Base-by-base conservation (phyloP, 2,329 filamentous ascomycete genomes). In the Harringtonia lauricola region DNA sequence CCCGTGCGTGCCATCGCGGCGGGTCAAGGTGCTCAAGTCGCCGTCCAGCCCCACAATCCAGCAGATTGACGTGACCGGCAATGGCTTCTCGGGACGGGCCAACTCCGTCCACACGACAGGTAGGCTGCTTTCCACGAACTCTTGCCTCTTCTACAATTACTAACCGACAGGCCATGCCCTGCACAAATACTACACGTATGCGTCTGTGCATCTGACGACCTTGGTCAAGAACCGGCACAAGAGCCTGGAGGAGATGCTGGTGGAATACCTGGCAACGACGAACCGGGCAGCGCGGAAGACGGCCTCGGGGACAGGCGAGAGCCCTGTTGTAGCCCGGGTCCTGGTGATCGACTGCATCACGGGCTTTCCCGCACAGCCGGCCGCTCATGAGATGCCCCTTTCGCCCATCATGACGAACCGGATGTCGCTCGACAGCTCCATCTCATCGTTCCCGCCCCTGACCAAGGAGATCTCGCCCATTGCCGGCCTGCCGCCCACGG, bases 331-430 rank as follows among this genome's bases (percentile, higher is more conserved):
- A 3, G 44, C 44, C 17, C 58, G 62, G 24, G 74, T 80, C 14
- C 66, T 81, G 0, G 72, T 82, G 8, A 72, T 81, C 34, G 77
- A 82, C 58, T 81, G 78, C 56, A 75, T 78, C 53, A 78, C 74
- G 8, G 71, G 68, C 43, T 68, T 75, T 49, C 55, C 60, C 34
- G 63, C 60, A n/a, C 59, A 64, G 47, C 58, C 63, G 15, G 61
- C 57, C 24, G 61, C 66, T 15, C 64, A 67, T 36, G 65, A 68
- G 44, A 65, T 69, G 46, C 68, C 68, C 0, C 61, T 70, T 40
- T 76, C 72, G 3, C 73, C 73, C 2, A 63, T 70, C 36, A 55
- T 63, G 3, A 64, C 61, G 39, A 52, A 61, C 21, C 59, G 60
- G 18, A 59, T 57, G 15, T 42, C 44, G 17, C 42, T 45, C 24